Conservation (phyloP, 1,284 basidiomycete species). For the Xerocomus minutiporus region DNA sequence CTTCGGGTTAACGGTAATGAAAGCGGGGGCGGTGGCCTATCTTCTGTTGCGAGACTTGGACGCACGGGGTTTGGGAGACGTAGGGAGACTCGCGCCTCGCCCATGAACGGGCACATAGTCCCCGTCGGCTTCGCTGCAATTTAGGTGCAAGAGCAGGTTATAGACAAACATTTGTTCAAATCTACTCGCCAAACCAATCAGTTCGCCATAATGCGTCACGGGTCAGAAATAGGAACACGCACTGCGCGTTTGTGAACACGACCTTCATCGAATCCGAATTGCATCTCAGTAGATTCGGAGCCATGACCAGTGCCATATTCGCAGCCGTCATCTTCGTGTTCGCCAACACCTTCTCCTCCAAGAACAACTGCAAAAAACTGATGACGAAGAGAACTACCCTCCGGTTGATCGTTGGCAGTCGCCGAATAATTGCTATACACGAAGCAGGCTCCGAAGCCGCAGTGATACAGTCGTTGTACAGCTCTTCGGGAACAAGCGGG, state of each 20-base stretch:
- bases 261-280: constrained; percentile 77
- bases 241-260: constrained; percentile 87
- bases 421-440: constrained; percentile 69
- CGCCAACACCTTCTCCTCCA: constrained; percentile 66
- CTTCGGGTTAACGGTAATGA: not conserved
- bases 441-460: constrained; percentile 61
- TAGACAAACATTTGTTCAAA: constrained; percentile 87
- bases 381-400: constrained; percentile 82
- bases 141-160: constrained; percentile 75
- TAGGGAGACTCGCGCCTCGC: constrained; percentile 49
- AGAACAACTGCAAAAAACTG: constrained; percentile 85
- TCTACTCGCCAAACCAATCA: constrained; percentile 34
- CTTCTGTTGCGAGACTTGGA: constrained; percentile 35
- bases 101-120: constrained; percentile 76
- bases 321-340: constrained; percentile 84
- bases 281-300: constrained; percentile 82
- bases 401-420: constrained; percentile 78
- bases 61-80: constrained; percentile 26
- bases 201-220: constrained; percentile 2
- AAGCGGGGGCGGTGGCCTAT: constrained; percentile 7
- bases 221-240: constrained; percentile 32
- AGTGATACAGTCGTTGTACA: constrained; percentile 83
- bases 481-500: constrained; percentile 80
- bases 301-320: constrained; percentile 79
- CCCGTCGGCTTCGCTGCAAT: constrained; percentile 67